These are phyloP conservation scores for Tylopilus rubrobrunneus DNA, from an alignment of 768 basidiomycete genomes.

Conservation along the genomic window DNA sequence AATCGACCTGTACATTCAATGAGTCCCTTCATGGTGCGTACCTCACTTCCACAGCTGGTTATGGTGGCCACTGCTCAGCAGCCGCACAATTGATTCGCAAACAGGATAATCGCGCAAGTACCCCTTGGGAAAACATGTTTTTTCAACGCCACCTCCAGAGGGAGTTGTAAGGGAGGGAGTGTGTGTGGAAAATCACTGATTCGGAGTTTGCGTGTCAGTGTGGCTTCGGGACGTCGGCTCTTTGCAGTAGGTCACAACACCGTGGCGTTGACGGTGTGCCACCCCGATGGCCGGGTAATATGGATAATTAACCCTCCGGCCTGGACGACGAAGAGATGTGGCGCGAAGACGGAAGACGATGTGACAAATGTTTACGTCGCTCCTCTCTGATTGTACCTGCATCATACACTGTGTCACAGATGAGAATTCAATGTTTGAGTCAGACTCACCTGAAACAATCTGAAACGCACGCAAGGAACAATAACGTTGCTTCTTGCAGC, in stretches of 20 bases:
- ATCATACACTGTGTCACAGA: background rate
- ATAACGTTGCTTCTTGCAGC: background rate
- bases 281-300: background rate
- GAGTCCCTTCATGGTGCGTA: background rate
- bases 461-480: background rate
- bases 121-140: slow-evolving; percentile 2
- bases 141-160: slow-evolving; percentile 1
- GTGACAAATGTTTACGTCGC: background rate
- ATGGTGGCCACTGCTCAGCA: background rate
- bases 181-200: background rate
- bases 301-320: background rate
- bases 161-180: background rate
- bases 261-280: background rate
- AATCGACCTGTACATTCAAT: background rate
- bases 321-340: background rate
- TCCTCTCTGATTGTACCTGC: background rate
- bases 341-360: background rate
- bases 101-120: background rate
- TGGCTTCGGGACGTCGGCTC: background rate
- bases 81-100: background rate
- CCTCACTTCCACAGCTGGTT: background rate
- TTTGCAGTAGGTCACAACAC: background rate
- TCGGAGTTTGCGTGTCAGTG: background rate
- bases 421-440: background rate
- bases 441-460: background rate